Base-by-base conservation (phyloP, 2,329 filamentous ascomycete species). In the Aspergillus tamarii region DNA sequence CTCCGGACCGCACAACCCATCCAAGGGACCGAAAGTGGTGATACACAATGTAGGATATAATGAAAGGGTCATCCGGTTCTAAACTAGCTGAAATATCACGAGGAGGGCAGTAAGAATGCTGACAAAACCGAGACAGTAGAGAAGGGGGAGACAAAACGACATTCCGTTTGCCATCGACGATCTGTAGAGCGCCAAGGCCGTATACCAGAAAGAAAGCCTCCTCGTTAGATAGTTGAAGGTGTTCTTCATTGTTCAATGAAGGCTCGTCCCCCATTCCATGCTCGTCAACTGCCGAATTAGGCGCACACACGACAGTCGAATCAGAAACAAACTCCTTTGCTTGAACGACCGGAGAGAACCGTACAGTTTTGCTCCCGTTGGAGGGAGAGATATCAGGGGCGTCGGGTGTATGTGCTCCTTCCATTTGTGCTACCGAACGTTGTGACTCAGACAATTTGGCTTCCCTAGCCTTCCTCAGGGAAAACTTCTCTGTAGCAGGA, bases 11-110 rank as follows among this genome's bases (percentile, higher is more conserved):
- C 0, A 96, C 91, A 1, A 97, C 92, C 94, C 95, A 99, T 28
- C 95, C 95, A 0, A 98, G 84, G 0, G 93, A 96, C 43, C 95
- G 90, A 80, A 97, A 99, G 76, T 99, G 94, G 75, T 99, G 95
- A 76, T 97, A 99, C 21, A 92, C 92, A 14, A 88, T 89, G 73
- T 98, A 99, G 63, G 92, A 89, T 0, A 97, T 77, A 23, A 98
- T 81, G 77, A 99, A 99, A 0, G 88, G 85, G 72, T 96, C 92
- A 75, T 97, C 93, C 0, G 93, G 88, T 19, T 85, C 83, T 3
- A 93, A 82, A 12, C 78, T 74, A 9, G 75, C 72, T 23, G 72
- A 74, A 16, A 72, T 50, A 16, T 71, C 74, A 12, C 82, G 81
- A 10, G 89, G 84, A 9, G 91, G 91, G 59, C 90, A 91, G 70